Percentiles rank a stretch among this genome's conserved stretches.
Evolutionary conservation across 2,329 filamentous ascomycete species (phyloP).

Genomic region (Hymenotorrendiella dingleyae): DNA sequence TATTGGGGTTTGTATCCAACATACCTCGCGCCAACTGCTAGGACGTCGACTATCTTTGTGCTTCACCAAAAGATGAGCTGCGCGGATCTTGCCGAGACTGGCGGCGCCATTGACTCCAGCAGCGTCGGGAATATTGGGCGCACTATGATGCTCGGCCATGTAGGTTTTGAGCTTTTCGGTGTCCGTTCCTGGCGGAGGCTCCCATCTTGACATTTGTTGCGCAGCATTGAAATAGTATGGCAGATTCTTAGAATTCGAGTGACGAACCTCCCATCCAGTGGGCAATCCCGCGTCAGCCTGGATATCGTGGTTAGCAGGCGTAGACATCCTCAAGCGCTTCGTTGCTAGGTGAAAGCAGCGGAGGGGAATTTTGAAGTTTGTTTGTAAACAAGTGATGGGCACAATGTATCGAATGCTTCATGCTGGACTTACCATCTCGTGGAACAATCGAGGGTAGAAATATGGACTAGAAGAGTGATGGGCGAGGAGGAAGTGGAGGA

Average conservation of each 20-base stretch:
- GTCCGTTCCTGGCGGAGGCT: conserved; percentile 82
- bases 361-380: conserved; percentile 1
- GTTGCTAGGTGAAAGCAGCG: conserved; percentile 1
- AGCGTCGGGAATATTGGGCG: conserved; percentile 37
- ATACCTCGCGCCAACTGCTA: conserved; percentile 81
- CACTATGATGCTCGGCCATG: conserved; percentile 84
- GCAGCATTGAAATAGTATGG: conserved; percentile 95
- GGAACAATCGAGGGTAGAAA: conserved; percentile 9
- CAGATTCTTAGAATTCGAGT: conserved; percentile 96
- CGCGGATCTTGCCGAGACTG: conserved; percentile 79
- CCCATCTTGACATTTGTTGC: conserved; percentile 90
- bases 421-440: conserved; percentile 19
- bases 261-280: conserved; percentile 87
- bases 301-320: conserved; percentile 12
- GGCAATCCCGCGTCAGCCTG: conserved; percentile 76
- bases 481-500: conserved; percentile 3
- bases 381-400: conserved; percentile 17
- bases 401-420: not conserved
- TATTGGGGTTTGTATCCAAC: too few relatives aligned
- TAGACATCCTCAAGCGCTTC: too few relatives aligned
- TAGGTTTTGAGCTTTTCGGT: conserved; percentile 88
- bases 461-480: conserved; percentile 3
- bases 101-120: conserved; percentile 31
- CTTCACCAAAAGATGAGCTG: conserved; percentile 89
- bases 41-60: conserved; percentile 83